Evolutionary conservation across 1,139 yeast species (phyloP).

Genomic region (Scheffersomyces quercinus): DNA sequence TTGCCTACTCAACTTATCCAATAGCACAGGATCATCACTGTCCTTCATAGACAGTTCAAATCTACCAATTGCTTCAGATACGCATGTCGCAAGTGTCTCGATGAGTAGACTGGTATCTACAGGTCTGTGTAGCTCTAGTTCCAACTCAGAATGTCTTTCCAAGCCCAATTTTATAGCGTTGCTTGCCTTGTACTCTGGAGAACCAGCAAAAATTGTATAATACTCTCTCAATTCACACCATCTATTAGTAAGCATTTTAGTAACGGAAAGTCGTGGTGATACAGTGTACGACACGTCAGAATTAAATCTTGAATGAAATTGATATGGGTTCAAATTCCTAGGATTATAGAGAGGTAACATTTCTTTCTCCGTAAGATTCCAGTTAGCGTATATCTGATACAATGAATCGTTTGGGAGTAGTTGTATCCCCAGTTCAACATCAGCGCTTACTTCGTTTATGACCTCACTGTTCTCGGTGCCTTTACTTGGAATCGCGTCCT

Average conservation of each 20-base stretch:
- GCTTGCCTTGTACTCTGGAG: slow-evolving; percentile 6
- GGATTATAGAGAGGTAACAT: slow-evolving; percentile 12
- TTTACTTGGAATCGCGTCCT: not conserved
- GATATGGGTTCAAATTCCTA: slow-evolving; percentile 13
- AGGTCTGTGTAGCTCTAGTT: slow-evolving; percentile 10
- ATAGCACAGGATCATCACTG: not conserved
- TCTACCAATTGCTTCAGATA: not conserved
- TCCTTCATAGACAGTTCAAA: slow-evolving; percentile 1
- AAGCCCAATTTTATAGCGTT: slow-evolving; percentile 12
- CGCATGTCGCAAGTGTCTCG: not conserved
- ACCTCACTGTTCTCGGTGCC: not conserved
- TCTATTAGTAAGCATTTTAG: slow-evolving; percentile 20
- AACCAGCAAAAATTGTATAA: slow-evolving; percentile 21
- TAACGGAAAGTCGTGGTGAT: slow-evolving; percentile 24
- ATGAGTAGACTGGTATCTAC: slow-evolving; percentile 7
- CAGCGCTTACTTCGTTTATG: not conserved
- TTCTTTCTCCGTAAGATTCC: slow-evolving; percentile 8
- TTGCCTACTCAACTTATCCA: slow-evolving; percentile 1
- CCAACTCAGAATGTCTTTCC: slow-evolving; percentile 12
- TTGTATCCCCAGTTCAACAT: no score
- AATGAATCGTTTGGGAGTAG: slow-evolving; percentile 4
- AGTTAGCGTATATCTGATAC: slow-evolving; percentile 8
- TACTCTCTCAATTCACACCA: slow-evolving; percentile 28
- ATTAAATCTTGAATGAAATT: slow-evolving; percentile 16
- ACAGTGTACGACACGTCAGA: slow-evolving; percentile 14